These are phyloP conservation scores for Elsinoe australis DNA, from an alignment of 2,329 filamentous ascomycete species.

Conservation along the genomic window DNA sequence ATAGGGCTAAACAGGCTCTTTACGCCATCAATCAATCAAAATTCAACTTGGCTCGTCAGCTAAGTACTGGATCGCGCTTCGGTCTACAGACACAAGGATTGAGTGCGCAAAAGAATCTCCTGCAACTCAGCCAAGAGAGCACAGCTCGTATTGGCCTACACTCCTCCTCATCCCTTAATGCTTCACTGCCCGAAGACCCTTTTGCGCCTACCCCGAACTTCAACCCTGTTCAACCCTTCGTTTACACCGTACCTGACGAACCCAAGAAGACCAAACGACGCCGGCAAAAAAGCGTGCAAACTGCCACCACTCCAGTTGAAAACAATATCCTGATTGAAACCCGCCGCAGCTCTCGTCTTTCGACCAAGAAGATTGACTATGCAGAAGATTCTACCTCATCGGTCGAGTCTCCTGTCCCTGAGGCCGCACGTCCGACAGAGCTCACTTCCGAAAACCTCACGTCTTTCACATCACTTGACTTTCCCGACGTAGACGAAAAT, in stretches of 20 bases:
- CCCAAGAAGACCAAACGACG: no score
- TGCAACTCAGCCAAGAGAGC: neutral
- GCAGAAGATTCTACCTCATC: neutral
- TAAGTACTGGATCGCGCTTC: neutral
- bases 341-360: neutral
- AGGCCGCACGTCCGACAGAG: neutral
- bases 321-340: neutral
- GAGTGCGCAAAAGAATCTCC: neutral
- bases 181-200: neutral
- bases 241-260: no score
- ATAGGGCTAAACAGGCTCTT: neutral
- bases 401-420: neutral
- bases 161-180: neutral
- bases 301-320: neutral
- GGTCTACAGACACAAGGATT: neutral
- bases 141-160: no score
- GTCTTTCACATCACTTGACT: constrained; percentile 7
- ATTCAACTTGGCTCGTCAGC: neutral
- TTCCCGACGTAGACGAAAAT: neutral
- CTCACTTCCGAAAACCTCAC: neutral
- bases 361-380: neutral
- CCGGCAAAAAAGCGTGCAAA: neutral
- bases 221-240: no score
- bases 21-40: neutral
- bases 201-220: neutral